Base-by-base conservation (phyloP, 306 rosid species). In the Pyrus bretschneideri region DNA sequence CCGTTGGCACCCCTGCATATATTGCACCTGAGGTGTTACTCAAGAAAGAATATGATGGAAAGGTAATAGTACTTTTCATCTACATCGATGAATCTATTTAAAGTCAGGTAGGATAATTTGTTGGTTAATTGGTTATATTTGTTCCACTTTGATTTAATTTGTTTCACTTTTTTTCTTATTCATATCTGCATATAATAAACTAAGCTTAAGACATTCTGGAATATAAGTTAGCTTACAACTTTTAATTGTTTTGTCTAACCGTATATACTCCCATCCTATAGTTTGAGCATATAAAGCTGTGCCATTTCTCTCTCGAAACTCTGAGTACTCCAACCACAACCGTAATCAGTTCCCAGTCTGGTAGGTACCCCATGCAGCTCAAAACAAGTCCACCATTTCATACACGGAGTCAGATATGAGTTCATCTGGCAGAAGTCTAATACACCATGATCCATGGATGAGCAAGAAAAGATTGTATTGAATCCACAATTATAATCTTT, bases 11-110 rank as follows among this genome's bases (percentile, higher is more conserved):
- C 63, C 98, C 98, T 61, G 98, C 98, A 51, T 93, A 93, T 71
- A 93, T 93, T 44, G 98, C 98, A 68, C 98, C 98, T 30, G 98
- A 93, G 83, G 97, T 94, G 76, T 86, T 94, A 75, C 96, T 91
- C 58, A 94, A 94, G 88, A 94, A 90, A 87, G 98, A 94, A 85
- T 94, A 94, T 76, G 97, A 94, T 81, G 98, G 98, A 86, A 94
- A 94, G 98, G 98, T 90, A 91, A 79, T 71, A 62, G 10, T 49
- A 25, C 17, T 54, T 69, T 74, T 74, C 67, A 33, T 61, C 71
- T 11, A 9, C 15, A 22, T 21, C 29, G 59, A 61, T 30, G 46
- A 44, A 12, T 63, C 49, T 55, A 21, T 29, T 76, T 73, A 25
- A 42, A 18, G 27, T 49, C 70, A 51, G 22, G 17, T 17, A 61